Percentiles rank a stretch among this genome's conserved stretches.
phyloP scores from a whole-genome alignment of 2,329 filamentous ascomycete species.

The Cytospora leucostoma region DNA sequence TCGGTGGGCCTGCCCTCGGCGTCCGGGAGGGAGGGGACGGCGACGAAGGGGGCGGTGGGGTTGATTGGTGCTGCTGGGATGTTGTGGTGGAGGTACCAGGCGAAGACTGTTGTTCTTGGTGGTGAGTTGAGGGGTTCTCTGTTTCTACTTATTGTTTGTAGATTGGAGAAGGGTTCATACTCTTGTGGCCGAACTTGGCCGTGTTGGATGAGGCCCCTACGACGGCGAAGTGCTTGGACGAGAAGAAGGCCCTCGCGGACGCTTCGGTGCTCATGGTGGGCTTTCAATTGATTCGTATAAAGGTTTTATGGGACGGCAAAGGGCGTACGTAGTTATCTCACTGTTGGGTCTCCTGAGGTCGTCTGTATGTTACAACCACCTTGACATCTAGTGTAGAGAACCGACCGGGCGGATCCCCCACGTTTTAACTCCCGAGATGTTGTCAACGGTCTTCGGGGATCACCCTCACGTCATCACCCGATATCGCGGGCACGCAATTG shows the following conservation, averaged over 20 bases:
- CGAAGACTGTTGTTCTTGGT: slow-evolving; percentile 67
- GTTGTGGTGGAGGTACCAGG: slow-evolving; percentile 79
- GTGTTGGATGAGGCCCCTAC: slow-evolving; percentile 86
- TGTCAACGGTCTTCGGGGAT: slow-evolving; percentile 13
- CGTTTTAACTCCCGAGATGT: slow-evolving; percentile 1
- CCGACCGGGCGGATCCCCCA: slow-evolving; percentile 1
- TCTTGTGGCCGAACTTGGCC: slow-evolving; percentile 85
- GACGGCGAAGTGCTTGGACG: slow-evolving; percentile 78
- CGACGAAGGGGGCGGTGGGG: slow-evolving; percentile 66
- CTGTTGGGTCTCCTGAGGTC: too few relatives aligned
- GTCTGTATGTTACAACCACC: too few relatives aligned
- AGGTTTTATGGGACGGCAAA: neutral
- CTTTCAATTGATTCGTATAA: too few relatives aligned
- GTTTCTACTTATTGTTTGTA: too few relatives aligned
- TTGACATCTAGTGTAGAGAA: too few relatives aligned
- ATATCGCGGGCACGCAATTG: neutral
- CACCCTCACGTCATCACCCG: slow-evolving; percentile 8
- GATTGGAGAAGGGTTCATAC: too few relatives aligned
- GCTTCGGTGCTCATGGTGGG: slow-evolving; percentile 64
- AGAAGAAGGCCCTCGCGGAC: slow-evolving; percentile 77
- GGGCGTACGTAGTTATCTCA: too few relatives aligned
- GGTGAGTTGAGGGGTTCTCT: neutral
- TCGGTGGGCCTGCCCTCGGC: slow-evolving; percentile 42
- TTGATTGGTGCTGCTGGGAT: slow-evolving; percentile 84
- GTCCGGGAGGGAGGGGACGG: slow-evolving; percentile 45